These are phyloP conservation scores for Aegilops umbellulata DNA, from an alignment of 176 grass and related monocot genomes.

Conservation along the genomic window DNA sequence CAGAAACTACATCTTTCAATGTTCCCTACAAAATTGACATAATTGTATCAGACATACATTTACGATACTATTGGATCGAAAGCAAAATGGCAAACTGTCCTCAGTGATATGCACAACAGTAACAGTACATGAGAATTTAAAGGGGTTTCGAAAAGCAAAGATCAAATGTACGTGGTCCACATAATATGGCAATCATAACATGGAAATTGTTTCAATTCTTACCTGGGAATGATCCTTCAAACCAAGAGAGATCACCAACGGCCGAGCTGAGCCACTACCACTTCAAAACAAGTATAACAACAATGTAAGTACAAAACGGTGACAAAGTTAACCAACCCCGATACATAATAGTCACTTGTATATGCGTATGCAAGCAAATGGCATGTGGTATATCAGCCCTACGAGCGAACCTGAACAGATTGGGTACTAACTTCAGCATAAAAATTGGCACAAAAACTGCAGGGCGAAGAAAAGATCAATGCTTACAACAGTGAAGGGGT, in stretches of 20 bases:
- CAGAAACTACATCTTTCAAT: slow-evolving; percentile 52
- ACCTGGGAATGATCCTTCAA: slow-evolving; percentile 93
- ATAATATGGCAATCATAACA: not conserved
- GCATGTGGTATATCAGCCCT: not conserved
- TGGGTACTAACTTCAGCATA: not conserved
- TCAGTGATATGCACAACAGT: not conserved
- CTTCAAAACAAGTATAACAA: slow-evolving; percentile 36
- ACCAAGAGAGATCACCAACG: slow-evolving; percentile 87
- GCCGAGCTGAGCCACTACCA: slow-evolving; percentile 54
- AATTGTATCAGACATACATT: not conserved
- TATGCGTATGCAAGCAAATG: not conserved
- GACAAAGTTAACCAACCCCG: not conserved
- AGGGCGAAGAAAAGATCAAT: not conserved
- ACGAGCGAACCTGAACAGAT: not conserved
- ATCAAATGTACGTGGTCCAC: not conserved
- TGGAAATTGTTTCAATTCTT: slow-evolving; percentile 20
- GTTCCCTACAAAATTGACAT: slow-evolving; percentile 37
- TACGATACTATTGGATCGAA: not conserved
- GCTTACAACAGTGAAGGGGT: not conserved
- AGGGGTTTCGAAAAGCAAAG: not conserved
- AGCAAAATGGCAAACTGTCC: not conserved
- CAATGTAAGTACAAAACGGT: not conserved
- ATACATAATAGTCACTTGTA: not conserved
- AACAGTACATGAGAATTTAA: not conserved
- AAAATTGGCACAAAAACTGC: not conserved